Conservation (phyloP, 2,329 filamentous ascomycete genomes). For the Botryotinia narcissicola region DNA sequence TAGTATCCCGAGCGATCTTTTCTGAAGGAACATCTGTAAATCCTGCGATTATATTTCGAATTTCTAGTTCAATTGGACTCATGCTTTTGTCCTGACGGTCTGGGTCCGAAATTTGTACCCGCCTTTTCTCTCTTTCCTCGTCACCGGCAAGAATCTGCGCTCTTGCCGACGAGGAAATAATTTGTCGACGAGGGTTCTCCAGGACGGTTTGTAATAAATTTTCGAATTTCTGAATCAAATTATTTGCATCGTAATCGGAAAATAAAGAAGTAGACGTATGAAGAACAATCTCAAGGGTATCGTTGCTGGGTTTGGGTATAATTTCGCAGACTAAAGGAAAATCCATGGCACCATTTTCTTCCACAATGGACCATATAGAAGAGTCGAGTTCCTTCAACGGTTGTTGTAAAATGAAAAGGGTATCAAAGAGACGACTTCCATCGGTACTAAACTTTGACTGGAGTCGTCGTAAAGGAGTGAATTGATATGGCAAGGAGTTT, state of each 20-base stretch:
- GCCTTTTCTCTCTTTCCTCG: conserved; percentile 8
- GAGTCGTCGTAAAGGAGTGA: conserved; percentile 71
- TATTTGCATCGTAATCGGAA: conserved; percentile 25
- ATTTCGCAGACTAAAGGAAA: conserved; percentile 77
- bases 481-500: conserved; percentile 64
- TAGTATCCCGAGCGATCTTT: conserved; percentile 58
- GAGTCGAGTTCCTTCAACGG: conserved; percentile 54
- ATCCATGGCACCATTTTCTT: conserved; percentile 66
- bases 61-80: conserved; percentile 41
- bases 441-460: conserved; percentile 52
- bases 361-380: conserved; percentile 54
- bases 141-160: conserved; percentile 26
- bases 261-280: conserved; percentile 56
- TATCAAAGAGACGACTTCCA: conserved; percentile 68
- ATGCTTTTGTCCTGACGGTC: conserved; percentile 19
- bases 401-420: conserved; percentile 75
- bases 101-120: neutral
- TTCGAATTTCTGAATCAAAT: conserved; percentile 31
- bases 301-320: conserved; percentile 50
- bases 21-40: conserved; percentile 53
- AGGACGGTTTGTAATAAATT: conserved; percentile 29
- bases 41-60: conserved; percentile 45
- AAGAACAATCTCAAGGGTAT: conserved; percentile 58
- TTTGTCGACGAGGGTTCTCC: conserved; percentile 34
- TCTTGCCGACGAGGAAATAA: conserved; percentile 29